Evolutionary conservation across 805 yeast genomes (phyloP), one percentile per base, ranked within the genome.

Genomic region (Yarrowia sp.): DNA sequence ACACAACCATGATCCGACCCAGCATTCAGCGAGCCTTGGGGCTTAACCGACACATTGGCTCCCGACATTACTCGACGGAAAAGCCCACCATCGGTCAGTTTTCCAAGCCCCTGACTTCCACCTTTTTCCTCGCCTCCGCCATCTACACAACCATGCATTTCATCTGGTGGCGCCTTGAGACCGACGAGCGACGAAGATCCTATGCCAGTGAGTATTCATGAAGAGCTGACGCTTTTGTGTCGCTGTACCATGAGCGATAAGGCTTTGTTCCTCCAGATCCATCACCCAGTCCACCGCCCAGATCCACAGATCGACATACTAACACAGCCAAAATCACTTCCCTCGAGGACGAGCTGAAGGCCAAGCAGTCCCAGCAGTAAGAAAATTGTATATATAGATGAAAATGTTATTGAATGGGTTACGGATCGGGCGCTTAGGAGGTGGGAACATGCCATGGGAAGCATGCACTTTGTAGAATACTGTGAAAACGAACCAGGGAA

Each of bases 91-190:
- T 55, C 21, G 4, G 47, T 27, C 61, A 55, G 47, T 55, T 55
- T 10, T 27, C 47, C 35, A 55, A 39, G n/a, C 61, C 61, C 4
- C 47, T 55, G 31, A 31, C 47, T 3, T 38, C 47, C 13, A 38
- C 61, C 16, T 55, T 55, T 38, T 55, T 61, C 35, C 61, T 49
- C 22, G 42, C 63, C 27, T 51, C 63, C 27, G 35, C 46, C 21
- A 22, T 51, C 35, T 51, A 55, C 36, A 16, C 61, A 8, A 39
- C 39, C 51, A 22, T 36, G 46, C 49, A 36, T 27, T 36, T 51
- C 21, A 22, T 32, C 25, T 36, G 61, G 63, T 36, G 56, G 63
- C 16, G 47, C 2, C n/a, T 27, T 13, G 61, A 55, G 38, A 55
- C 36, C 10, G 61, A 55, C n/a, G 61, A 55, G 47, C 24, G 61